Evolutionary conservation across 768 basidiomycete species (phyloP).

Genomic region (Kwoniella europaea): DNA sequence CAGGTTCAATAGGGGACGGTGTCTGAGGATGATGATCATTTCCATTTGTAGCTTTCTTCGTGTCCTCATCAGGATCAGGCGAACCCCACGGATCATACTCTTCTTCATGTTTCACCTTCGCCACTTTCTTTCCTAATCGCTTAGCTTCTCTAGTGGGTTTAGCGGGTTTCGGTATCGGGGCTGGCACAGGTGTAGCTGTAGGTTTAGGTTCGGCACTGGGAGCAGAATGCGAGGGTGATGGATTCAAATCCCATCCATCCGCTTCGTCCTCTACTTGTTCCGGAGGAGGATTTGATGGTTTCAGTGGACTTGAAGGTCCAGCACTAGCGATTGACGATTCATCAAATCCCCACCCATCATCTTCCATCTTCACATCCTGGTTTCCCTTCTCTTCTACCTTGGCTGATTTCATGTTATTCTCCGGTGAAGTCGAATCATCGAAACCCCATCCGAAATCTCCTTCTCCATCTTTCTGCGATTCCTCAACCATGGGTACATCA

Average conservation of each 20-base stretch:
- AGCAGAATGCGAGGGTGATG: slow-evolving; percentile 31
- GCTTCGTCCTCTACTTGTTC: slow-evolving; percentile 28
- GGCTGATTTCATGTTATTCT: background rate
- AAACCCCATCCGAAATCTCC: slow-evolving; percentile 52
- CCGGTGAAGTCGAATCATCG: background rate
- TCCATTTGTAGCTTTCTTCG: slow-evolving; percentile 7
- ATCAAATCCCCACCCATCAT: slow-evolving; percentile 63
- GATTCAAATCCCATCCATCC: slow-evolving; percentile 68
- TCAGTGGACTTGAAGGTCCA: slow-evolving; percentile 20
- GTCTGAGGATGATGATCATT: background rate
- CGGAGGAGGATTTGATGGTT: background rate
- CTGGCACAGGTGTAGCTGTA: slow-evolving; percentile 51
- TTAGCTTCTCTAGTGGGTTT: slow-evolving; percentile 71
- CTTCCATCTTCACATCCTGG: slow-evolving; percentile 35
- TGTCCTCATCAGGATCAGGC: background rate
- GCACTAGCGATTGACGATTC: slow-evolving; percentile 53
- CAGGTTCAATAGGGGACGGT: background rate
- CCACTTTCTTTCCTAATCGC: slow-evolving; percentile 48
- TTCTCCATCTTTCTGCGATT: slow-evolving; percentile 35
- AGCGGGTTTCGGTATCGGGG: slow-evolving; percentile 64
- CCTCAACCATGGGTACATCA: background rate
- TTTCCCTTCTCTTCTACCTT: background rate
- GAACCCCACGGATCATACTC: slow-evolving; percentile 40
- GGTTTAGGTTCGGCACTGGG: slow-evolving; percentile 37
- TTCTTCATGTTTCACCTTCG: slow-evolving; percentile 35